Evolutionary conservation across 768 basidiomycete genomes (phyloP), one percentile per base, ranked within the genome.

Genomic region (Rhodotorula babjevae): DNA sequence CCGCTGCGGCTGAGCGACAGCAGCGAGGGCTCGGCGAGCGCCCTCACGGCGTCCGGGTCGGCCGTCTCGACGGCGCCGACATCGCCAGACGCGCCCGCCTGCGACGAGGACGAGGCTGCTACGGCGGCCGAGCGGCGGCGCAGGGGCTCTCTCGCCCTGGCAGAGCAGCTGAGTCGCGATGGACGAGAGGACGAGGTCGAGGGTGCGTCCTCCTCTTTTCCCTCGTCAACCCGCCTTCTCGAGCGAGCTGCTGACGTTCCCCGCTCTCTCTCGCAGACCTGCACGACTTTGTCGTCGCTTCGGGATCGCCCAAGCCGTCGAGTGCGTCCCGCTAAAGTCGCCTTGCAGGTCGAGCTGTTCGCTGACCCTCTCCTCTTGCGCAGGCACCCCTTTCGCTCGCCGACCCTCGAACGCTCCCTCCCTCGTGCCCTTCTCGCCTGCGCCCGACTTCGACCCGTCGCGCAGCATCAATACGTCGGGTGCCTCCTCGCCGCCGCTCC

Each of bases 11-110:
- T 36, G 18, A 68, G 67, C 53, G 33, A n/a, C 33, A 58, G 67
- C 53, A 68, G 60, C 49, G 15, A 27, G 8, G 65, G 42, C 2
- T 66, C 65, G 15, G 29, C 12, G 25, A 21, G 31, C 0, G 58
- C 44, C 2, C 21, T 42, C 16, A 61, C 58, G 12, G 66, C 42
- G 14, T 0, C 61, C 0, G 29, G 50, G 9, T 72, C 71, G 29
- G 46, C 44, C 42, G 42, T 23, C 2, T 72, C 71, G 16, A 72
- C 66, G 7, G 71, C 71, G 3, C 66, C 71, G 3, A 72, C 71
- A 1, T 72, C 71, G 23, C 71, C 71, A 1, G 65, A 64, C n/a
- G 27, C 52, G 52, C 27, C 21, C 2, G 52, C 15, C 2, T 14
- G 18, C n/a, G 25, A 23, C 52, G 62, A 49, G 33, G 47, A 49